These are phyloP conservation scores for Silene conica DNA, from an alignment of 148 eudicot genomes.

Conservation along the genomic window DNA sequence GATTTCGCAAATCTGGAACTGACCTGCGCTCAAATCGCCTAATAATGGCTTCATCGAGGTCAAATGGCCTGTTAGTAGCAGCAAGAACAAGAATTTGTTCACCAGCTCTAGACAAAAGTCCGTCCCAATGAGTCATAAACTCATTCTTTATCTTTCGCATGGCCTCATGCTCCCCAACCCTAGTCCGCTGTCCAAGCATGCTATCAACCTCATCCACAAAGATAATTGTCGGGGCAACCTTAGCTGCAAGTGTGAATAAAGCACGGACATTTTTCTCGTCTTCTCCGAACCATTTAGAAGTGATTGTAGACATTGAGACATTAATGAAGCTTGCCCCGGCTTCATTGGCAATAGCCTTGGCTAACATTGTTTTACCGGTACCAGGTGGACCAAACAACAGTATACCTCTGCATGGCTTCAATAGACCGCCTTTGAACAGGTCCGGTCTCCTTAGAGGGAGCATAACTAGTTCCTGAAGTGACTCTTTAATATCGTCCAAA, in stretches of 20 bases:
- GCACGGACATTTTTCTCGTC: conserved; percentile 95
- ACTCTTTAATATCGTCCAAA: conserved; percentile 73
- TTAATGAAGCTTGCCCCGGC: conserved; percentile 98
- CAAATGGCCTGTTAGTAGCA: conserved; percentile 91
- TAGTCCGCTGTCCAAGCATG: conserved; percentile 87
- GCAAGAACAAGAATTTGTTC: conserved; percentile 94
- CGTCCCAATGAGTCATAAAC: conserved; percentile 97
- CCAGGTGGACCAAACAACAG: conserved; percentile 90
- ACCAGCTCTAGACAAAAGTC: conserved; percentile 73
- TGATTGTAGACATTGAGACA: conserved; percentile 92
- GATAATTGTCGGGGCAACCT: conserved; percentile 79
- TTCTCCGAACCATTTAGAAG: conserved; percentile 97
- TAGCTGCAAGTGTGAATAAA: conserved; percentile 87
- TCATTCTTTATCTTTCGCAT: conserved; percentile 94
- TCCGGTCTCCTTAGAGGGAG: conserved; percentile 88
- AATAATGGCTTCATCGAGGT: conserved; percentile 90
- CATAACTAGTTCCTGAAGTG: conserved; percentile 89
- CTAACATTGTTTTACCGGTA: conserved; percentile 92
- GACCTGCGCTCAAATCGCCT: conserved; percentile 98
- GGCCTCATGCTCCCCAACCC: conserved; percentile 95
- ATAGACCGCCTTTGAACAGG: conserved; percentile 87
- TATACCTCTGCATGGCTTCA: conserved; percentile 90
- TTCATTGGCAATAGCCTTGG: conserved; percentile 92
- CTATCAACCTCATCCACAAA: conserved; percentile 96
- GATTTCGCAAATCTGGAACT: background rate